phyloP scores from a whole-genome alignment of 2,329 filamentous ascomycete species.

The Fusarium dimerum region DNA sequence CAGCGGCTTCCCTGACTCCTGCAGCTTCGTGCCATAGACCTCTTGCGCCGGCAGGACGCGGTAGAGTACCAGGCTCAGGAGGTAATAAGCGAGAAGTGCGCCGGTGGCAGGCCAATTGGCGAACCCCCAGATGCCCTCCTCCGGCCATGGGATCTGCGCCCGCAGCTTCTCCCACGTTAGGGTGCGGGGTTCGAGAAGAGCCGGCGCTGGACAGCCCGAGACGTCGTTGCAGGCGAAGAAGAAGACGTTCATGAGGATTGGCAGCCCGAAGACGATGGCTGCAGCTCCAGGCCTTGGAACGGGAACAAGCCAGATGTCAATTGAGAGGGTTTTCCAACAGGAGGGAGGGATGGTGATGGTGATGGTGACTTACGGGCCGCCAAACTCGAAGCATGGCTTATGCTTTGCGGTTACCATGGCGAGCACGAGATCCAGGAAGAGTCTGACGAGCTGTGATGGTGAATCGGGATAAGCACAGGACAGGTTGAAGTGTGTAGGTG shows the following conservation, averaged over 20 bases:
- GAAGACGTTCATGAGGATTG: constrained; percentile 71
- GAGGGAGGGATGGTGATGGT: not conserved
- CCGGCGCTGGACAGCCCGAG: constrained; percentile 81
- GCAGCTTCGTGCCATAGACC: constrained; percentile 66
- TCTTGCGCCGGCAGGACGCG: constrained; percentile 71
- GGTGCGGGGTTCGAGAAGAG: constrained; percentile 66
- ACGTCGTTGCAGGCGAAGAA: constrained; percentile 86
- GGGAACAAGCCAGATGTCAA: not conserved
- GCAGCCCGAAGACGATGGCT: constrained; percentile 74
- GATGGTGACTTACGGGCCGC: constrained; percentile 33
- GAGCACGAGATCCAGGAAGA: no score
- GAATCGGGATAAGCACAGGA: no score
- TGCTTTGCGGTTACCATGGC: constrained; percentile 15
- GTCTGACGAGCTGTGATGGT: no score
- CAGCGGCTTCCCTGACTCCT: constrained; percentile 63
- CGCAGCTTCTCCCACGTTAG: constrained; percentile 70
- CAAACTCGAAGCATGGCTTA: constrained; percentile 31
- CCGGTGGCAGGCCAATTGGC: constrained; percentile 65
- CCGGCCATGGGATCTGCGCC: constrained; percentile 74
- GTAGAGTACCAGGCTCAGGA: constrained; percentile 70
- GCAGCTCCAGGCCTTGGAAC: constrained; percentile 67
- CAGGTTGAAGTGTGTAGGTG: no score
- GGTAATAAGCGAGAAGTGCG: constrained; percentile 74
- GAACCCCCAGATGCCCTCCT: constrained; percentile 65
- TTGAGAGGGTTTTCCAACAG: not conserved